Conservation (phyloP, 768 basidiomycete species). For the Erythrobasidium yunnanense region DNA sequence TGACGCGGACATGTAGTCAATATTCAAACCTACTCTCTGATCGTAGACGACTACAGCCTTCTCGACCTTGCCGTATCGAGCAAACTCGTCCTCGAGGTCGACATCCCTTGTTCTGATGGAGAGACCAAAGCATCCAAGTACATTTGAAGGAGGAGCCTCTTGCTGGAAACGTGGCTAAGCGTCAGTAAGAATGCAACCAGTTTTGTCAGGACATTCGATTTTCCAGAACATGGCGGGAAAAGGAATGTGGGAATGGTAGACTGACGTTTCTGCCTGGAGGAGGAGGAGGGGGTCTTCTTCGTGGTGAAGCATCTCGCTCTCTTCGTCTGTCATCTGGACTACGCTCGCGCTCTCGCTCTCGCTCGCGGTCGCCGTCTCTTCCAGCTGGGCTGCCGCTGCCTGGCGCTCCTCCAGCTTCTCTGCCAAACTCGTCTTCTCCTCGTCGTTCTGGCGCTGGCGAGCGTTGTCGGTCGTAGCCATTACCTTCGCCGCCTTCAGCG, state of each 20-base stretch:
- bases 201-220: not conserved
- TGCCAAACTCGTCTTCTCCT: not conserved
- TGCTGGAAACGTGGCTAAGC: not conserved
- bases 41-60: slow-evolving; percentile 41
- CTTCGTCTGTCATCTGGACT: not conserved
- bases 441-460: not conserved
- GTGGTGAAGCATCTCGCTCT: not conserved
- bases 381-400: no score
- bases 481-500: no score
- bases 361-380: no score
- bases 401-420: not conserved
- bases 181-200: not conserved
- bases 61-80: slow-evolving; percentile 73
- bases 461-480: no score
- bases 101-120: slow-evolving; percentile 88
- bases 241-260: not conserved
- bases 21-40: slow-evolving; percentile 30
- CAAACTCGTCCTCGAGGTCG: slow-evolving; percentile 89
- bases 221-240: not conserved
- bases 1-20: not conserved
- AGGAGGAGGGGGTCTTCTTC: slow-evolving; percentile 16
- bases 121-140: slow-evolving; percentile 88
- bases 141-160: slow-evolving; percentile 13
- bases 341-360: no score
- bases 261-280: slow-evolving; percentile 16